Evolutionary conservation across 192 early-diverging fungal species (phyloP), one percentile per base, ranked within the genome.

Genomic region (Oehlia diaphana): DNA sequence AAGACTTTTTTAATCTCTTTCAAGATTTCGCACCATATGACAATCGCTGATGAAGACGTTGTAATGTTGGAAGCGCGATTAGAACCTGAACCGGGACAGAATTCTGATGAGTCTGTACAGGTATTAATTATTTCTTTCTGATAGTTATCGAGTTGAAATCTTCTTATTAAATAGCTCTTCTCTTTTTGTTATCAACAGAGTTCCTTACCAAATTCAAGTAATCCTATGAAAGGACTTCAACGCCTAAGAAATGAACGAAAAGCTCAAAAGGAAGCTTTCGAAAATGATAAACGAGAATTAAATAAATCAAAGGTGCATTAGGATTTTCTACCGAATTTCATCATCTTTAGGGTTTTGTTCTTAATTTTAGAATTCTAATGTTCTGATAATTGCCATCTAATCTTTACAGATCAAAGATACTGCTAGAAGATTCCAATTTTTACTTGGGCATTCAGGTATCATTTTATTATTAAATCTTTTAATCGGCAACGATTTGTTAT

Each of bases 361-460:
- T 58, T 58, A 7, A 53, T 21, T 58, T 58, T 21, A 16, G 21
- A 73, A 72, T 19, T 49, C 12, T 13, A 49, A 21, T 4, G 6
- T 72, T 44, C 44, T 37, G 49, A 50, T 47, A 49, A 49, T 39
- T 26, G 14, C 63, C 21, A 44, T 67, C 4, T 44, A 9, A 13
- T 12, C 44, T 12, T 47, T 63, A 4, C 71, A 93, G 89, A 87
- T 84, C 42, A 84, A 81, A 58, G 90, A 91, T 78, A 82, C 88
- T 39, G 83, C 88, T 44, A 91, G 89, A 83, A 86, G 93, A 62
- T 93, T 92, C 81, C 84, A 88, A 37, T 94, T 92, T 82, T 81
- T 94, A 21, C 85, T 94, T 68, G 92, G 85, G 8, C 85, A 89
- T 70, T 87, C 83, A 69, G 77, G 77, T 78, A 78, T 37, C 42